These are phyloP conservation scores for Jamesozyma spencerorum DNA, from an alignment of 805 yeast genomes.

Conservation along the genomic window DNA sequence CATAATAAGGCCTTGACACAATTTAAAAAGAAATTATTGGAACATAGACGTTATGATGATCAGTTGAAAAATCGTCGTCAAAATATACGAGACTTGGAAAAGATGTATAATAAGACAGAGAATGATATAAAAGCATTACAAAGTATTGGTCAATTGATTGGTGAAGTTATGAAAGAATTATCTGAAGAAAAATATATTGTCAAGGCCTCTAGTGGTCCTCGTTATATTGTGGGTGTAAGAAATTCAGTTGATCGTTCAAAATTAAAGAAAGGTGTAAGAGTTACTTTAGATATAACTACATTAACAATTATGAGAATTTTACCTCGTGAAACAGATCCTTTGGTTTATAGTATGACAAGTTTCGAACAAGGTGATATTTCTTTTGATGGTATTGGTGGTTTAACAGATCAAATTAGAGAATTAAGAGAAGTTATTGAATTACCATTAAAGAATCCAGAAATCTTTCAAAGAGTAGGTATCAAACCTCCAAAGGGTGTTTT, in stretches of 20 bases:
- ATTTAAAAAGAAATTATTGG: conserved; percentile 77
- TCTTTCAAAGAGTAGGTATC: conserved; percentile 91
- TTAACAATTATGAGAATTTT: conserved; percentile 93
- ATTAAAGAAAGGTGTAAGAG: conserved; percentile 89
- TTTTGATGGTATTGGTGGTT: conserved; percentile 92
- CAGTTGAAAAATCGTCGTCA: conserved; percentile 75
- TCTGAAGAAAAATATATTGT: conserved; percentile 93
- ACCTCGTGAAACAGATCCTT: conserved; percentile 96
- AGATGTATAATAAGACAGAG: conserved; percentile 84
- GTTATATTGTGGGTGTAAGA: conserved; percentile 96
- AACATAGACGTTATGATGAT: conserved; percentile 92
- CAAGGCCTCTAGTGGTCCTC: conserved; percentile 93
- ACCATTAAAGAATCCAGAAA: conserved; percentile 94
- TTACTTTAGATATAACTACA: conserved; percentile 95
- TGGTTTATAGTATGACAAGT: conserved; percentile 95
- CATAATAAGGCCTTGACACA: conserved; percentile 68
- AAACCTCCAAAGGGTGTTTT: conserved; percentile 98
- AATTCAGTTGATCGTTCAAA: conserved; percentile 78
- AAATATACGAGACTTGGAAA: conserved; percentile 74
- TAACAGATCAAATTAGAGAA: conserved; percentile 91
- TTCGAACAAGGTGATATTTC: conserved; percentile 97
- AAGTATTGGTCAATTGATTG: conserved; percentile 93
- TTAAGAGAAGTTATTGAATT: conserved; percentile 94
- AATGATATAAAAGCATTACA: conserved; percentile 95
- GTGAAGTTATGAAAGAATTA: conserved; percentile 90